A percentile compares a stretch with the other conserved stretches of the same genome.
phyloP scores from a whole-genome alignment of 169 alveolate genomes.

The Plasmodium chabaudi region DNA sequence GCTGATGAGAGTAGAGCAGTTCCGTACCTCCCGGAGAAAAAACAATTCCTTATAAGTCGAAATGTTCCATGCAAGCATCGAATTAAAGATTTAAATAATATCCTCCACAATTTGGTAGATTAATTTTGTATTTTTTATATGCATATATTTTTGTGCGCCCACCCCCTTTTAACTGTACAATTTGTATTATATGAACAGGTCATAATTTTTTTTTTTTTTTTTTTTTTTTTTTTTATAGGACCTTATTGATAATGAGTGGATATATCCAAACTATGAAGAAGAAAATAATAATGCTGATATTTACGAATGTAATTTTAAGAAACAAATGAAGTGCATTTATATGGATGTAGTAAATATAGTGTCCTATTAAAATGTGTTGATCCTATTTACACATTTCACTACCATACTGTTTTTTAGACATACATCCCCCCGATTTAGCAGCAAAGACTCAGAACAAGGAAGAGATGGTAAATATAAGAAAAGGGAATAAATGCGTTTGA shows the following conservation, averaged over 20 bases:
- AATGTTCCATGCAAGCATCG: constrained; percentile 79
- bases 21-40: constrained; percentile 75
- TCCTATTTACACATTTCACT: neutral
- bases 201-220: constrained; percentile 6
- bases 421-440: neutral
- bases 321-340: neutral
- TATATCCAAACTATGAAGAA: constrained; percentile 60
- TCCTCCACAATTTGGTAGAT: constrained; percentile 53
- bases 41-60: constrained; percentile 77
- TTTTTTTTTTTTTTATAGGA: constrained; percentile 38
- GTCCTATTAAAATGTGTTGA: neutral
- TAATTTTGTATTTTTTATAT: neutral
- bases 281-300: constrained; percentile 63
- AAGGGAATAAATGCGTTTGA: neutral
- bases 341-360: neutral
- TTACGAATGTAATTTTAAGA: constrained; percentile 29
- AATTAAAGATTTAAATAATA: constrained; percentile 67
- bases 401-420: constrained; percentile 12
- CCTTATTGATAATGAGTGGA: constrained; percentile 69
- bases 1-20: constrained; percentile 75
- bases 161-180: neutral
- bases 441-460: neutral
- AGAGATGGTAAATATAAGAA: constrained; percentile 15
- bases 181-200: neutral
- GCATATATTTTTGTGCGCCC: neutral